phyloP scores from a whole-genome alignment of 441 rosid genomes.

The Corymbia citriodora region DNA sequence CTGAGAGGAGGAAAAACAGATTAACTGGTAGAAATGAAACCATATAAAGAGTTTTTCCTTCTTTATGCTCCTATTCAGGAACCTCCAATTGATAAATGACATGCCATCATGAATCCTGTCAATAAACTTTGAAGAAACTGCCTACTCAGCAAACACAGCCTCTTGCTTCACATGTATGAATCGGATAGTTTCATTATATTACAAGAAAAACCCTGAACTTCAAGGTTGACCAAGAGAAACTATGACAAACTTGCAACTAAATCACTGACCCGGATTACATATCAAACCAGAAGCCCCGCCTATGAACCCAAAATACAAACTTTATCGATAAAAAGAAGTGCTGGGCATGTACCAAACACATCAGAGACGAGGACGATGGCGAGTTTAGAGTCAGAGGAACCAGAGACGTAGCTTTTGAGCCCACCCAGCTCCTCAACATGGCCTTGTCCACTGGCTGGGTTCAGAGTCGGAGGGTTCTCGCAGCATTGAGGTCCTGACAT shows the following conservation, averaged over 20 bases:
- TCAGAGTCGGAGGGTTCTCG: neutral
- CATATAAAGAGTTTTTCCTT: neutral
- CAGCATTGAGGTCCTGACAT: neutral
- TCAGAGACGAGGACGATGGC: neutral
- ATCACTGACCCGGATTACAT: neutral
- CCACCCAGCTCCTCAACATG: neutral
- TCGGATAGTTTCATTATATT: neutral
- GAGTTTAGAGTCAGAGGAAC: neutral
- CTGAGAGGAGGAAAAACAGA: neutral
- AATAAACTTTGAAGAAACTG: neutral
- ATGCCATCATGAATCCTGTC: neutral
- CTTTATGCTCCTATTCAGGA: neutral
- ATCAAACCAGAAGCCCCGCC: neutral
- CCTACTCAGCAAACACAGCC: neutral
- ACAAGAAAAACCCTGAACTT: neutral
- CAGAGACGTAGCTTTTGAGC: neutral
- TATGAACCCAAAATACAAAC: neutral
- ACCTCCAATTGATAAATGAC: neutral
- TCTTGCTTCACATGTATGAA: neutral
- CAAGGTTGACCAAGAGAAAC: neutral
- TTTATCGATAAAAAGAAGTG: neutral
- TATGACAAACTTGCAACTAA: neutral
- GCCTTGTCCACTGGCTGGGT: neutral
- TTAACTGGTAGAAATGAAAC: neutral
- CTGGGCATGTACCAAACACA: neutral